A percentile compares a stretch with the other conserved stretches of the same genome.
Evolutionary conservation across 2,329 filamentous ascomycete genomes (phyloP).

Genomic region (Ophiostoma himal-ulmi): DNA sequence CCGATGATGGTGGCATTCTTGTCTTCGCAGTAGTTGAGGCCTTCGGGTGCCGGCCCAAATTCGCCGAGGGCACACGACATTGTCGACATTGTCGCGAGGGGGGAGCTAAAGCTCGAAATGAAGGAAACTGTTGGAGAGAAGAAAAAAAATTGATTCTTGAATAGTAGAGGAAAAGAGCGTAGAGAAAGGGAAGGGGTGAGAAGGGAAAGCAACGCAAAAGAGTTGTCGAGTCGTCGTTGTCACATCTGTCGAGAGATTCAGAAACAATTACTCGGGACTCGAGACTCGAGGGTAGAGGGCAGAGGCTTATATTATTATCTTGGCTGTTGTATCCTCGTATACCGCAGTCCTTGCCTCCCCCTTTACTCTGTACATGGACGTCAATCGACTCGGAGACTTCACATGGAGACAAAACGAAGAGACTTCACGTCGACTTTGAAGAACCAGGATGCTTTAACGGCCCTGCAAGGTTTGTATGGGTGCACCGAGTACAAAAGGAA

Average conservation of each 20-base stretch:
- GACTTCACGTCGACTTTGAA: not conserved
- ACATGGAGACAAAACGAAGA: too few relatives aligned
- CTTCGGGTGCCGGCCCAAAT: not conserved
- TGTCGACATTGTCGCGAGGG: not conserved
- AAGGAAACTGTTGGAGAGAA: not conserved
- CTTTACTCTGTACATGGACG: not conserved
- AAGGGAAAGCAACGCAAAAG: not conserved
- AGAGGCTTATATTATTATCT: slow-evolving; percentile 1
- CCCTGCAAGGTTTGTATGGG: not conserved
- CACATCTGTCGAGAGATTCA: not conserved
- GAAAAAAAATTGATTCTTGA: not conserved
- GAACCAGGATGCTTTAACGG: too few relatives aligned
- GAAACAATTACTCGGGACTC: not conserved
- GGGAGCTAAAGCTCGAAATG: not conserved
- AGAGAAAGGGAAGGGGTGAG: not conserved
- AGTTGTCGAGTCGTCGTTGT: slow-evolving; percentile 1
- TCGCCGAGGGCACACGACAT: not conserved
- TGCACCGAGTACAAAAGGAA: too few relatives aligned
- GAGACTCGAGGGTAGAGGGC: not conserved
- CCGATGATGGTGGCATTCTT: not conserved
- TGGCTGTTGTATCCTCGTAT: not conserved
- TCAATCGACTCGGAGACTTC: not conserved
- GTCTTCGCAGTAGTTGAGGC: slow-evolving; percentile 1
- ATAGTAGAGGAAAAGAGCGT: not conserved
- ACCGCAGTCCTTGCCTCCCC: not conserved